phyloP scores from a whole-genome alignment of 306 rosid genomes.

The Clitoria ternatea region DNA sequence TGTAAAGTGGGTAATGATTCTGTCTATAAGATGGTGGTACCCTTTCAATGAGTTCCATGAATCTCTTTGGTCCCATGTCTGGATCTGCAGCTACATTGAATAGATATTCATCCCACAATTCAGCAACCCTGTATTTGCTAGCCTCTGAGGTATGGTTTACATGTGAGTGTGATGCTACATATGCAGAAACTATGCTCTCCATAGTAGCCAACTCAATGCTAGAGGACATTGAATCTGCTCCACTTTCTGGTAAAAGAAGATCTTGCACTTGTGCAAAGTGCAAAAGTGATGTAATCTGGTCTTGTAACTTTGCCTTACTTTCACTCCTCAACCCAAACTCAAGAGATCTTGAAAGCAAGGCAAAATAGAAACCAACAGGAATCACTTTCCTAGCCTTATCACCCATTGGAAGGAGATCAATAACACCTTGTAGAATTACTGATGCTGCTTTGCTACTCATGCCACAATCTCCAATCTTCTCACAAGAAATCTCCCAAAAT shows the following conservation, averaged over 20 bases:
- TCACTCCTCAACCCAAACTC: slow-evolving; percentile 44
- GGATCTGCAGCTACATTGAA: slow-evolving; percentile 50
- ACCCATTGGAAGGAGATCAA: slow-evolving; percentile 62
- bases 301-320: slow-evolving; percentile 45
- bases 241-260: slow-evolving; percentile 46
- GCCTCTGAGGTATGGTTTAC: slow-evolving; percentile 34
- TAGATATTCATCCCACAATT: slow-evolving; percentile 76
- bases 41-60: slow-evolving; percentile 72
- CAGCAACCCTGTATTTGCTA: slow-evolving; percentile 49
- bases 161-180: slow-evolving; percentile 44
- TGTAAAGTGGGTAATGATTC: slow-evolving; percentile 70
- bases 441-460: slow-evolving; percentile 36
- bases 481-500: slow-evolving; percentile 47
- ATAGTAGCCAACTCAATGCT: slow-evolving; percentile 54
- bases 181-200: slow-evolving; percentile 63
- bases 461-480: slow-evolving; percentile 32
- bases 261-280: slow-evolving; percentile 66
- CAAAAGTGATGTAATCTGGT: slow-evolving; percentile 53
- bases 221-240: slow-evolving; percentile 42
- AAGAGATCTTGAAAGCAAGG: slow-evolving; percentile 70
- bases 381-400: slow-evolving; percentile 56
- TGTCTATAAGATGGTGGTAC: slow-evolving; percentile 57
- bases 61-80: slow-evolving; percentile 47
- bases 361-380: slow-evolving; percentile 77
- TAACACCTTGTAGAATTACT: slow-evolving; percentile 58